Base-by-base conservation (phyloP, 1,284 basidiomycete genomes). In the Marasmius tenuissimus region DNA sequence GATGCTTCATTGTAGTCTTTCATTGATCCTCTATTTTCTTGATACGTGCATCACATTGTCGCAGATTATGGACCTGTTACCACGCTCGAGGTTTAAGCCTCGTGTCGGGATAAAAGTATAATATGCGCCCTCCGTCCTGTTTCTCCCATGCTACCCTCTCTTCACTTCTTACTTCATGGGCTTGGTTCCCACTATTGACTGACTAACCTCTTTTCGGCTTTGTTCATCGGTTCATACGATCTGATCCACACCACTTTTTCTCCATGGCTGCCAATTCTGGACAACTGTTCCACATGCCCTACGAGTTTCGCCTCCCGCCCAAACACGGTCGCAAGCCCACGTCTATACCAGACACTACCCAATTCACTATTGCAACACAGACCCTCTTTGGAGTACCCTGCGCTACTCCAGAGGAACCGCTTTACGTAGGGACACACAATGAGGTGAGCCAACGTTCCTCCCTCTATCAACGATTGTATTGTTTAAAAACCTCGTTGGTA, bases 261-360 rank as follows among this genome's bases (percentile, higher is more conserved):
- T 16, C 22, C 49, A 20, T 48, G 27, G 52, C 16, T 37, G 12
- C 52, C 39, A 39, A 40, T 11, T 39, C 33, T 49, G 58, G 65
- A 56, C 57, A 57, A 50, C 62, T 59, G 61, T 61, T 47, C 45
- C 20, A 45, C 50, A 65, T 68, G 54, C 67, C 68, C n/a, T 57
- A 51, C 18, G 54, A 68, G 16, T 45, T 69, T 4, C 48, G 65
- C 22, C 57, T 63, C 38, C 68, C 68, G 12, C 56, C 61, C 0
- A 60, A 57, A 20, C 47, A 56, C 40, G 68, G 68, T 42, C 61
- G 68, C 34, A 69, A 69, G 47, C 65, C 67, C 0, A 57, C 65
- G 49, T 67, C 66, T 6, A 68, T 69, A 57, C 68, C 68, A 27
- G 68, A 69, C 53, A 68, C 65, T 14, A 69, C 68, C 1, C 68